A percentile compares a stretch with the other conserved stretches of the same genome.
Conservation (phyloP, 164 flowering plant species). For the Platanus orientalis region DNA sequence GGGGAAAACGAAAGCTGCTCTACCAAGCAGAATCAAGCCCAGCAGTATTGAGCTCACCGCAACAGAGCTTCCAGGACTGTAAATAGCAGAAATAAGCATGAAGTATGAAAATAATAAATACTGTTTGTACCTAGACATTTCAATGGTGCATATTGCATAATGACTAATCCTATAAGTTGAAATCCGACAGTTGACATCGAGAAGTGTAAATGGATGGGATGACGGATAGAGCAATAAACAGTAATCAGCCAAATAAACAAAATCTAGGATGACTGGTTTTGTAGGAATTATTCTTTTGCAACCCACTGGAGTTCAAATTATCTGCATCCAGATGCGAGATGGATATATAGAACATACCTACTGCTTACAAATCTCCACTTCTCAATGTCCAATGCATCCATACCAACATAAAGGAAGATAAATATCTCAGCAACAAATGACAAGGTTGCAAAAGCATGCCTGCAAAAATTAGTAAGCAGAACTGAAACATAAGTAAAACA, state of each 20-base stretch:
- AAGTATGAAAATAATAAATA: not conserved
- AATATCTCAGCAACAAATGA: constrained; percentile 83
- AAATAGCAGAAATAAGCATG: not conserved
- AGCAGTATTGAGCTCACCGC: constrained; percentile 41
- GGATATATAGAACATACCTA: constrained; percentile 24
- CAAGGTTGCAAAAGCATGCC: constrained; percentile 90
- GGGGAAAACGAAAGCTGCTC: constrained; percentile 55
- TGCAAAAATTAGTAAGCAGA: constrained; percentile 21
- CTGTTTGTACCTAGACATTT: not conserved
- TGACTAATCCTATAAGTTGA: too few species aligned
- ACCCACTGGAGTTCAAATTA: not conserved
- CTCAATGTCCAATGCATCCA: constrained; percentile 93
- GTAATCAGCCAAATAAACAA: not conserved
- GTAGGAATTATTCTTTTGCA: too few species aligned
- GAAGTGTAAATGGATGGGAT: not conserved
- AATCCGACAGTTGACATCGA: too few species aligned
- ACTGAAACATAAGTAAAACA: not conserved
- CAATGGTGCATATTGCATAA: not conserved
- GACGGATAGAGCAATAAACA: not conserved
- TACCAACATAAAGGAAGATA: constrained; percentile 93
- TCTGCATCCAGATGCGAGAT: not conserved
- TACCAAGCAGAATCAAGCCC: constrained; percentile 37
- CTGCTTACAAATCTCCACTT: constrained; percentile 42
- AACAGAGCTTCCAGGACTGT: constrained; percentile 43
- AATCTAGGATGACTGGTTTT: too few species aligned